These are phyloP conservation scores for Eimeria necatrix DNA, from an alignment of 169 alveolate genomes.

Conservation along the genomic window DNA sequence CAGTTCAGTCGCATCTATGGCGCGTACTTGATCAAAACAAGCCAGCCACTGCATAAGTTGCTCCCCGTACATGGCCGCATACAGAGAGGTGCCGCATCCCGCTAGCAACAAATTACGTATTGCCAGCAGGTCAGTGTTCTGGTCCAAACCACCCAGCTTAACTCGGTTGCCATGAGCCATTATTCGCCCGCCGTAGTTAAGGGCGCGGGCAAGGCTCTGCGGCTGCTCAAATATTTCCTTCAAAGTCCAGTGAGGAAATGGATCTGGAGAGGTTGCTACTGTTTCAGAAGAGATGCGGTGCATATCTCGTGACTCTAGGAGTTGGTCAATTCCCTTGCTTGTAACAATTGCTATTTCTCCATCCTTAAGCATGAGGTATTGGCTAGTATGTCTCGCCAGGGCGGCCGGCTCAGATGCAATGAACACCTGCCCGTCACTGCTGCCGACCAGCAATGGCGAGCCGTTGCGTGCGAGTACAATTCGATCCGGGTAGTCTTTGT, in stretches of 20 bases:
- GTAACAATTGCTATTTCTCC: slow-evolving; percentile 93
- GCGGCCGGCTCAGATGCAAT: slow-evolving; percentile 97
- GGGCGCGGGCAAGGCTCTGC: slow-evolving; percentile 86
- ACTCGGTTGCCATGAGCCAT: slow-evolving; percentile 85
- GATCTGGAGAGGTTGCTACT: slow-evolving; percentile 90
- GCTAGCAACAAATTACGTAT: slow-evolving; percentile 91
- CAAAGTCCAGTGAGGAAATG: slow-evolving; percentile 94
- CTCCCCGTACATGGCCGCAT: slow-evolving; percentile 95
- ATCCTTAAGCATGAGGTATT: slow-evolving; percentile 93
- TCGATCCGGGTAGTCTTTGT: slow-evolving; percentile 92
- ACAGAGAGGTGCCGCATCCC: slow-evolving; percentile 97
- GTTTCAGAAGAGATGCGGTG: slow-evolving; percentile 83
- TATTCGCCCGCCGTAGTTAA: slow-evolving; percentile 92
- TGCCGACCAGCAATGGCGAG: slow-evolving; percentile 95
- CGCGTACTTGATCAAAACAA: slow-evolving; percentile 91
- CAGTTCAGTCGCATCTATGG: slow-evolving; percentile 95
- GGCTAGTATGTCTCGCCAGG: slow-evolving; percentile 94
- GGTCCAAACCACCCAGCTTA: slow-evolving; percentile 93
- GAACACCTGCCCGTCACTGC: slow-evolving; percentile 88
- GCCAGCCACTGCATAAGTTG: slow-evolving; percentile 91
- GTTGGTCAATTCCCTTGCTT: slow-evolving; percentile 87
- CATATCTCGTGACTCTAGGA: slow-evolving; percentile 84
- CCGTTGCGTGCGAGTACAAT: slow-evolving; percentile 96
- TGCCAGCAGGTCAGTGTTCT: slow-evolving; percentile 85
- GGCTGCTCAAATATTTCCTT: slow-evolving; percentile 96